Percentiles rank a stretch among this genome's conserved stretches.
phyloP scores from a whole-genome alignment of 768 basidiomycete genomes.

The Suillus subalutaceus region DNA sequence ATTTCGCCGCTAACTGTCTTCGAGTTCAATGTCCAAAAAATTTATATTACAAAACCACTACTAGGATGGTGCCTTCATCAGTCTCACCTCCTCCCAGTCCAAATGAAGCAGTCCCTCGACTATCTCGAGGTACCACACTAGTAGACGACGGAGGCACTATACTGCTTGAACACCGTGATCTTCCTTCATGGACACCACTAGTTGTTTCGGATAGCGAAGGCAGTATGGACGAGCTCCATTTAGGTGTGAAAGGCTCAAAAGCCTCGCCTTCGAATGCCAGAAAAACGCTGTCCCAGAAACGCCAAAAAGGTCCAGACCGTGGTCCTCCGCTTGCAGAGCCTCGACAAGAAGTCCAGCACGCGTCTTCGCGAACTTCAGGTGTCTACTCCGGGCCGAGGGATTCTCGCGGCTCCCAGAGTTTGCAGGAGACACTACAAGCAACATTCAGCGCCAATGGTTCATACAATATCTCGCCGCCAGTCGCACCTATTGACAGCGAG shows the following conservation, averaged over 20 bases:
- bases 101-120: background rate
- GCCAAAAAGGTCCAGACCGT: no score
- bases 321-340: background rate
- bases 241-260: background rate
- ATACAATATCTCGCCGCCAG: background rate
- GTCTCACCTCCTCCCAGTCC: background rate
- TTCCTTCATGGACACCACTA: slow-evolving; percentile 5
- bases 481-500: background rate
- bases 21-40: background rate
- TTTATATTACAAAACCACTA: background rate
- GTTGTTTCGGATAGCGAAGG: slow-evolving; percentile 2
- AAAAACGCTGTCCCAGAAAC: background rate
- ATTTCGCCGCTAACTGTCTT: background rate
- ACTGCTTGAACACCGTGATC: background rate
- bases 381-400: background rate
- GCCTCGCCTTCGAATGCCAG: background rate
- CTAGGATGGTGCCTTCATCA: background rate
- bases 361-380: background rate
- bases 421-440: slow-evolving; percentile 1
- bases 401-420: background rate
- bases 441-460: slow-evolving; percentile 2
- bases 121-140: background rate
- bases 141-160: no score
- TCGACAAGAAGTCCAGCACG: background rate
- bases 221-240: background rate